Percentiles rank a stretch among this genome's conserved stretches.
Conservation (phyloP, 1,284 basidiomycete genomes). For the Amylostereum areolatum region DNA sequence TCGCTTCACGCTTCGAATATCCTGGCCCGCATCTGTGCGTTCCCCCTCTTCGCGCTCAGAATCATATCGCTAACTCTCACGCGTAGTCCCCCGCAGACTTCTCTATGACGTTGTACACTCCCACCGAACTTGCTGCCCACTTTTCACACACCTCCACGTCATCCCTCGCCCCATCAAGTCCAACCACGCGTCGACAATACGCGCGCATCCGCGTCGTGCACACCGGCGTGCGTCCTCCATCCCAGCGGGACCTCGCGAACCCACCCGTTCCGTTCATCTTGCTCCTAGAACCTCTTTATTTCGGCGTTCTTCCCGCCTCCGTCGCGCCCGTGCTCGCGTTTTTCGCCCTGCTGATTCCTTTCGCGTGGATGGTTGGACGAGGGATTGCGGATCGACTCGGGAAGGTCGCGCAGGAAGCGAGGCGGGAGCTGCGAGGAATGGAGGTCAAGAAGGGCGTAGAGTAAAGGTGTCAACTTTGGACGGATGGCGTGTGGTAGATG, state of each 20-base stretch:
- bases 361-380: not conserved
- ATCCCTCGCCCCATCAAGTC: conserved; percentile 7
- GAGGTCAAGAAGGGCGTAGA: not conserved
- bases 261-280: conserved; percentile 40
- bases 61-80: not conserved
- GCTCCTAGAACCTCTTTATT: conserved; percentile 49
- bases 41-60: conserved; percentile 1
- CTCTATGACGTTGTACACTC: conserved; percentile 15
- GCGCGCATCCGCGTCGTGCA: conserved; percentile 49
- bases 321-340: conserved; percentile 38
- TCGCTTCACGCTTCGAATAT: conserved; percentile 55
- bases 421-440: conserved; percentile 4
- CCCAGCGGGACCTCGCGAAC: conserved; percentile 3
- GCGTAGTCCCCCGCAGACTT: conserved; percentile 25
- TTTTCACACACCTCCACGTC: conserved; percentile 5
- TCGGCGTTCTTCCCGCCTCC: conserved; percentile 53
- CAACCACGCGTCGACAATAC: conserved; percentile 36
- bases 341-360: conserved; percentile 26
- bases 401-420: not conserved
- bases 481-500: no score
- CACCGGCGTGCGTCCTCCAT: conserved; percentile 43
- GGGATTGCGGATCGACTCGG: not conserved
- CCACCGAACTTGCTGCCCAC: conserved; percentile 12
- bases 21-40: conserved; percentile 64
- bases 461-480: not conserved